These are phyloP conservation scores for Mucor velutinosus DNA, from an alignment of 371 early-diverging fungal genomes.

Conservation along the genomic window DNA sequence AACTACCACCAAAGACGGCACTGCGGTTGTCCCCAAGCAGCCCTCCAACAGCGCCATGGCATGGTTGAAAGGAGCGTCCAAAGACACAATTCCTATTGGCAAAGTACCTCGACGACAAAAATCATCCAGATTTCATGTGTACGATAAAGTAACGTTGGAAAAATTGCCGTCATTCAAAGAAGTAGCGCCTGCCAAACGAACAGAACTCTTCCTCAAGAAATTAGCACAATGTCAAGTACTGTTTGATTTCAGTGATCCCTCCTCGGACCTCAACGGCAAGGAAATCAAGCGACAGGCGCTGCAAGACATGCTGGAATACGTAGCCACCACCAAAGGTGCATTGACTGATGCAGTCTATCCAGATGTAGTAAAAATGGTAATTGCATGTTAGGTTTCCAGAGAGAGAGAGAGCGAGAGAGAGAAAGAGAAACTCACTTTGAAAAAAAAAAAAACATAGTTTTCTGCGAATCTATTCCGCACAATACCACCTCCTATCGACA, in stretches of 20 bases:
- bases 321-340: slow-evolving; percentile 81
- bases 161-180: slow-evolving; percentile 74
- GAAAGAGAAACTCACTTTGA: background rate
- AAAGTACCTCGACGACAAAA: slow-evolving; percentile 84
- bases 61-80: slow-evolving; percentile 75
- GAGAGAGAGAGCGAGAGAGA: background rate
- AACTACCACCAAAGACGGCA: background rate
- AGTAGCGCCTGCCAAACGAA: slow-evolving; percentile 68
- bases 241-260: slow-evolving; percentile 93
- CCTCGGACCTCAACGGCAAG: slow-evolving; percentile 87
- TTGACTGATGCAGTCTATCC: slow-evolving; percentile 90
- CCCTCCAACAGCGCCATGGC: slow-evolving; percentile 65
- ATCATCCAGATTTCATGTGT: slow-evolving; percentile 86
- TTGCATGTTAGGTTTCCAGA: background rate
- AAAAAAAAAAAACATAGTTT: slow-evolving; percentile 56
- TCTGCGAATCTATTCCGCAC: slow-evolving; percentile 90
- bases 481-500: slow-evolving; percentile 90
- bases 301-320: slow-evolving; percentile 91
- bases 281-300: slow-evolving; percentile 93
- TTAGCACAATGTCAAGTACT: slow-evolving; percentile 87
- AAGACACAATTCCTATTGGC: slow-evolving; percentile 77
- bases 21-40: slow-evolving; percentile 32
- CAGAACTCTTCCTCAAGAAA: slow-evolving; percentile 86
- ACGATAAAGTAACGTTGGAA: slow-evolving; percentile 75
- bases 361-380: slow-evolving; percentile 90